Evolutionary conservation across 164 flowering plant species (phyloP).

Genomic region (Buxus sempervirens): DNA sequence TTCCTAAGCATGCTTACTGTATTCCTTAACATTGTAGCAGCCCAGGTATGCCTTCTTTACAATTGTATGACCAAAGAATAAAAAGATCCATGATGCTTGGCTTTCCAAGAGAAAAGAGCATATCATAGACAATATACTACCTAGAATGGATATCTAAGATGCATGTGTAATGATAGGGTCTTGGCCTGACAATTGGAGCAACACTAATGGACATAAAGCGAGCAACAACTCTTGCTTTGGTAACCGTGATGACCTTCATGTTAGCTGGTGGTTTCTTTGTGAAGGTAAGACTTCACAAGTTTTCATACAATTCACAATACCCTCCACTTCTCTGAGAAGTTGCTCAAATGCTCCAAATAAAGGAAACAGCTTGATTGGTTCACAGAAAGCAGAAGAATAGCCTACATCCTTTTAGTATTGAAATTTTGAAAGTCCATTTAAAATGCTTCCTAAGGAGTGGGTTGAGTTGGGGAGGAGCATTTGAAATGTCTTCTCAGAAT

Average conservation of each 20-base stretch:
- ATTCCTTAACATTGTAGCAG: conserved; percentile 26
- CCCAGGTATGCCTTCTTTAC: no score
- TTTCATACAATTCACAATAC: neutral
- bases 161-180: conserved; percentile 22
- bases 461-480: neutral
- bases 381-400: neutral
- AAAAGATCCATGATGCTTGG: no score
- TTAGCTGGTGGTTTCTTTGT: conserved; percentile 94
- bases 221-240: conserved; percentile 33
- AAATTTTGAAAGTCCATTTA: neutral
- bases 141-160: no score
- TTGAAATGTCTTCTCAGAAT: neutral
- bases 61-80: no score
- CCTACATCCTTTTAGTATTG: neutral
- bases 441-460: no score
- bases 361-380: neutral
- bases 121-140: no score
- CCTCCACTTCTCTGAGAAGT: neutral
- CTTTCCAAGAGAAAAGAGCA: no score
- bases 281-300: conserved; percentile 46
- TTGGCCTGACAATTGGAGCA: conserved; percentile 37
- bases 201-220: conserved; percentile 35
- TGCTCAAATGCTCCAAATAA: neutral
- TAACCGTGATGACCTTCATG: conserved; percentile 48
- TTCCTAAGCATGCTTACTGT: conserved; percentile 23